Conservation (phyloP, 768 basidiomycete genomes). For the Terana coerulea region DNA sequence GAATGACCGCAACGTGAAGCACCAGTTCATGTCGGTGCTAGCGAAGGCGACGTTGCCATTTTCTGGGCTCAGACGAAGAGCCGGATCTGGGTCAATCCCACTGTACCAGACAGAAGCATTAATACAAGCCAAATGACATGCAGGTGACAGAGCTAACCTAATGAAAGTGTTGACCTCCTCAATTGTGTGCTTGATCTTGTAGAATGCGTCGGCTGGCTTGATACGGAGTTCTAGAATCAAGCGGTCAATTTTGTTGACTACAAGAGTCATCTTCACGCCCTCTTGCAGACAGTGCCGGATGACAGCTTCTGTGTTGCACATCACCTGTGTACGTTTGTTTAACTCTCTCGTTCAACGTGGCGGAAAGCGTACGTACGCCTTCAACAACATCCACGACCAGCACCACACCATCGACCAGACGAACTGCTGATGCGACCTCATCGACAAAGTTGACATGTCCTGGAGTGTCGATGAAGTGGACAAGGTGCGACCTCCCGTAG, state of each 20-base stretch:
- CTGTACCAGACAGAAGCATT: conserved; percentile 31
- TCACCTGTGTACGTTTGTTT: conserved; percentile 52
- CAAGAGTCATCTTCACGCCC: conserved; percentile 82
- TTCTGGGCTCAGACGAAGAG: conserved; percentile 87
- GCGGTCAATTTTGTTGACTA: conserved; percentile 97
- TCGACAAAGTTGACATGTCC: conserved; percentile 99
- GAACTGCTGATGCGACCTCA: conserved; percentile 85
- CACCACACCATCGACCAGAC: conserved; percentile 86
- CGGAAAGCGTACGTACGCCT: conserved; percentile 58
- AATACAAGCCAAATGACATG: not conserved
- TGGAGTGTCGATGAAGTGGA: conserved; percentile 95
- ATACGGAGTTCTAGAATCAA: conserved; percentile 95
- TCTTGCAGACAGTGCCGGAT: conserved; percentile 90
- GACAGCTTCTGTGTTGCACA: conserved; percentile 88
- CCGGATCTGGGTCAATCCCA: conserved; percentile 84
- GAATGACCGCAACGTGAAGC: conserved; percentile 91
- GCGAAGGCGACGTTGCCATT: conserved; percentile 96
- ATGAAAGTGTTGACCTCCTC: conserved; percentile 98
- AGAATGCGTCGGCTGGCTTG: conserved; percentile 94
- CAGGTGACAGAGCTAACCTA: conserved; percentile 45
- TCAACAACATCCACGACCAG: conserved; percentile 98
- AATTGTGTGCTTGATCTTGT: conserved; percentile 98
- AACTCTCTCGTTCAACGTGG: conserved; percentile 24
- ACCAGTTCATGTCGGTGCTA: conserved; percentile 96
- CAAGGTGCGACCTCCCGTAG: conserved; percentile 85